Evolutionary conservation across 2,329 filamentous ascomycete genomes (phyloP), one percentile per base, ranked within the genome.

Genomic region (Fusarium palustre): DNA sequence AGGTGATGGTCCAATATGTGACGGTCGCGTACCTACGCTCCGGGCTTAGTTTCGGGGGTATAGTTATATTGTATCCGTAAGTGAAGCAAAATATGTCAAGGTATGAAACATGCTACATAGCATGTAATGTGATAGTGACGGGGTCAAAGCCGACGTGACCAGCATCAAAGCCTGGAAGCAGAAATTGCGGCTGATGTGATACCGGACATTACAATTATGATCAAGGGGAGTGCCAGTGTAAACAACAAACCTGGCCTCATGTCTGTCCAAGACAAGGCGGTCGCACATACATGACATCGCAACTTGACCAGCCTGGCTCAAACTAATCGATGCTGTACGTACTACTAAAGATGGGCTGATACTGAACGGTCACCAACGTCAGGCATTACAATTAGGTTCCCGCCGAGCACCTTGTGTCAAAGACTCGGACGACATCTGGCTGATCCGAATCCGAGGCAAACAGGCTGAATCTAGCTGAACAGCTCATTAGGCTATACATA

Each of bases 31-130:
- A 53, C 55, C 28, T 66, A 53, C 60, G 59, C 55, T 56, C 66
- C 56, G 60, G 63, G 66, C 58, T 60, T 63, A 74, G 64, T 66
- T 50, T 66, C 71, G 39, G 64, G 39, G 48, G 53, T 50, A 69
- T 38, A 41, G n/a, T 39, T 13, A 20, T 38, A 56, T 49, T 56
- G 47, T n/a, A n/a, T n/a, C n/a, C n/a, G n/a, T 42, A 42, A 48
- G 55, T 68, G 55, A 55, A 54, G 52, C 15, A 25, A 52, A 52
- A 22, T 31, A 16, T 22, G 31, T 34, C 24, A 50, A 42, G 42
- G n/a, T 30, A 66, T 50, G 60, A 57, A 61, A 50, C 54, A 50
- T 67, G 45, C 31, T 34, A 43, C 22, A 30, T 30, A 30, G 28
- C 28, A 30, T 30, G 28, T 30, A 30, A 4, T 57, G 62, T 67